Evolutionary conservation across 1,284 basidiomycete species (phyloP).

Genomic region (Boletellus sp.): DNA sequence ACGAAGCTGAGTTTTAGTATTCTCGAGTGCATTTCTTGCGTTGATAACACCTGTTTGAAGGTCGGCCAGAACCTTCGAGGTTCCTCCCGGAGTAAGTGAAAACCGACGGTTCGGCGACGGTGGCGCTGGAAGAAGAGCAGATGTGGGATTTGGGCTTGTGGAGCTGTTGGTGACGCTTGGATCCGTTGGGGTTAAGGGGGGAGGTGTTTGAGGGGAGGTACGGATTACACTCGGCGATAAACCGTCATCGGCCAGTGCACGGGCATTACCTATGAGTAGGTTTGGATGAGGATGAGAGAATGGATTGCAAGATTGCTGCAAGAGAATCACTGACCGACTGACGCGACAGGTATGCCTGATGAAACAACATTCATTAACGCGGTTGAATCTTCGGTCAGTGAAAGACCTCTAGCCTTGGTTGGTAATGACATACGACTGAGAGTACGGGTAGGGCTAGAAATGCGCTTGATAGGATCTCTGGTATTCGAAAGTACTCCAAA

Average conservation of each 20-base stretch:
- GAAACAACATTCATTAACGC: constrained; percentile 19
- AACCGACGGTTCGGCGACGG: constrained; percentile 50
- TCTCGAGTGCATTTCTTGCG: constrained; percentile 75
- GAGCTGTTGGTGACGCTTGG: constrained; percentile 23
- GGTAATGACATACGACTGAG: constrained; percentile 64
- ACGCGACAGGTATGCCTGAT: constrained; percentile 75
- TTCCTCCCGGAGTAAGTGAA: constrained; percentile 71
- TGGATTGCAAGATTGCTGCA: constrained; percentile 7
- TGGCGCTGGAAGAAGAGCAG: constrained; percentile 33
- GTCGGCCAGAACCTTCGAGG: constrained; percentile 80
- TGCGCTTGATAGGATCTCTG: constrained; percentile 47
- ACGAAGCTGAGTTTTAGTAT: constrained; percentile 74
- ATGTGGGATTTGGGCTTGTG: constrained; percentile 22
- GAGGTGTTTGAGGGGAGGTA: constrained; percentile 27
- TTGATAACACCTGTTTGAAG: constrained; percentile 78
- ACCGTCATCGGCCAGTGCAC: constrained; percentile 73
- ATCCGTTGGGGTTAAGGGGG: constrained; percentile 29
- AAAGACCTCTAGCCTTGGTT: constrained; percentile 24
- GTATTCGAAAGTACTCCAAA: constrained; percentile 42
- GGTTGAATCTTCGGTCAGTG: constrained; percentile 27
- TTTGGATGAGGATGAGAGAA: constrained; percentile 18
- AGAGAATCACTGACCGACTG: constrained; percentile 58
- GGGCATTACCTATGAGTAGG: constrained; percentile 63
- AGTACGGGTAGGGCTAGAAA: constrained; percentile 69
- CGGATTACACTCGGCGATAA: constrained; percentile 35